Percentiles rank a stretch among this genome's conserved stretches.
Conservation (phyloP, 345 rosid species). For the Brassica juncea region DNA sequence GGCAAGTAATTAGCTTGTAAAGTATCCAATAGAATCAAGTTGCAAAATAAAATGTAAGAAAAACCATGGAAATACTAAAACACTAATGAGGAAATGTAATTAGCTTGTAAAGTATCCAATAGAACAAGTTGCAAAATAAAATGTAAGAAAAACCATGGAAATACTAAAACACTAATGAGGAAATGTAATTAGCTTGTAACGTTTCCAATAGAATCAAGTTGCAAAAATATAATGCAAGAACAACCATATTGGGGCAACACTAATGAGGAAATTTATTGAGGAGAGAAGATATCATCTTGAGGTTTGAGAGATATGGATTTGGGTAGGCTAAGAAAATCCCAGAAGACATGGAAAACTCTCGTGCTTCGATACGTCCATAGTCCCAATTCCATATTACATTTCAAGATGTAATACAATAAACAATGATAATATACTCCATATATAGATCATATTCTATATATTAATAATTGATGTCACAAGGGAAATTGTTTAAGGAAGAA, state of each 20-base stretch:
- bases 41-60: conserved; percentile 20
- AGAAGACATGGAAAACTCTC: conserved; percentile 77
- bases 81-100: conserved; percentile 6
- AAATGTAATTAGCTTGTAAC: conserved; percentile 19
- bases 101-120: conserved; percentile 11
- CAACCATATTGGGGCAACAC: conserved; percentile 25
- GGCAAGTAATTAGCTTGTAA: conserved; percentile 15
- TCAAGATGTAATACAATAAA: not conserved
- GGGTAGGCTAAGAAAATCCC: conserved; percentile 67
- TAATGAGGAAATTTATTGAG: conserved; percentile 37
- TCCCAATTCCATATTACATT: conserved; percentile 21
- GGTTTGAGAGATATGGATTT: conserved; percentile 39
- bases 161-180: conserved; percentile 35
- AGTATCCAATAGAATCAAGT: conserved; percentile 23
- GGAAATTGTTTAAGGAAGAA: conserved; percentile 24
- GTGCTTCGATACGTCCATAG: conserved; percentile 44
- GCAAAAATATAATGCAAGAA: conserved; percentile 17
- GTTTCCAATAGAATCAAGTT: conserved; percentile 23
- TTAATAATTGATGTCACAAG: conserved; percentile 30
- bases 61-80: conserved; percentile 35
- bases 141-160: conserved; percentile 26
- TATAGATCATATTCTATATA: conserved; percentile 13
- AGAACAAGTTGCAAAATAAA: conserved; percentile 30
- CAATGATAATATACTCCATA: conserved; percentile 7
- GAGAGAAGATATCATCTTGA: conserved; percentile 38